Conservation (phyloP, 2,329 filamentous ascomycete genomes). For the Aspergillus spinulosporus region DNA sequence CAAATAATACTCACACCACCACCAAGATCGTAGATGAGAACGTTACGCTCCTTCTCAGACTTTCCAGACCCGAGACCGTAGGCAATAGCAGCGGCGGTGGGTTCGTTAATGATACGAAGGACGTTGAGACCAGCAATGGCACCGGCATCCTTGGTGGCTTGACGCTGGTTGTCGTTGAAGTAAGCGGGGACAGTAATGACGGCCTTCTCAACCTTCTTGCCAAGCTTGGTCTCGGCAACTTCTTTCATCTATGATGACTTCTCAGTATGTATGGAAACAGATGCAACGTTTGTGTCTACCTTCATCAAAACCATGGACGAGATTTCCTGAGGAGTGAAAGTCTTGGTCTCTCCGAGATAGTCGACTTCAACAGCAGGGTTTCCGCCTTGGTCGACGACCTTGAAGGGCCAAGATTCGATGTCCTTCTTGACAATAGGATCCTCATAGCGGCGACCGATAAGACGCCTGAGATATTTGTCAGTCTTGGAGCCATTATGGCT, state of each 20-base stretch:
- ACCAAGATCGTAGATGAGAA: conserved; percentile 99
- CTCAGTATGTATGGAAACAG: conserved; percentile 4
- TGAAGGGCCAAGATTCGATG: conserved; percentile 98
- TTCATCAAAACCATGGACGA: conserved; percentile 98
- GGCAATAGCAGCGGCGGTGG: conserved; percentile 94
- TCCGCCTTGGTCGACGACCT: conserved; percentile 85
- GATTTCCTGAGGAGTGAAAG: conserved; percentile 97
- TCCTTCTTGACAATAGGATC: conserved; percentile 99
- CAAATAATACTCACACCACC: conserved; percentile 60
- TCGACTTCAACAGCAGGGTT: conserved; percentile 92
- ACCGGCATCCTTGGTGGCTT: conserved; percentile 99
- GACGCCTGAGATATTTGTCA: conserved; percentile 63
- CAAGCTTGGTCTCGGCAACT: conserved; percentile 96
- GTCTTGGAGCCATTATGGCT: not conserved
- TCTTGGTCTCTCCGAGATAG: conserved; percentile 92
- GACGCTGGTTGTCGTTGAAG: conserved; percentile 99
- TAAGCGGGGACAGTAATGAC: conserved; percentile 99
- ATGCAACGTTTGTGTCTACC: conserved; percentile 54
- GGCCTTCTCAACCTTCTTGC: conserved; percentile 98
- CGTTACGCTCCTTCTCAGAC: conserved; percentile 96
- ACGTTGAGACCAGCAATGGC: conserved; percentile 96
- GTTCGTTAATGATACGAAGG: conserved; percentile 99
- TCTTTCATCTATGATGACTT: conserved; percentile 80
- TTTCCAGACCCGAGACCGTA: conserved; percentile 96
- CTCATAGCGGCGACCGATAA: conserved; percentile 94